Conservation (phyloP, 371 early-diverging fungal species). For the Rhizopus sp. region DNA sequence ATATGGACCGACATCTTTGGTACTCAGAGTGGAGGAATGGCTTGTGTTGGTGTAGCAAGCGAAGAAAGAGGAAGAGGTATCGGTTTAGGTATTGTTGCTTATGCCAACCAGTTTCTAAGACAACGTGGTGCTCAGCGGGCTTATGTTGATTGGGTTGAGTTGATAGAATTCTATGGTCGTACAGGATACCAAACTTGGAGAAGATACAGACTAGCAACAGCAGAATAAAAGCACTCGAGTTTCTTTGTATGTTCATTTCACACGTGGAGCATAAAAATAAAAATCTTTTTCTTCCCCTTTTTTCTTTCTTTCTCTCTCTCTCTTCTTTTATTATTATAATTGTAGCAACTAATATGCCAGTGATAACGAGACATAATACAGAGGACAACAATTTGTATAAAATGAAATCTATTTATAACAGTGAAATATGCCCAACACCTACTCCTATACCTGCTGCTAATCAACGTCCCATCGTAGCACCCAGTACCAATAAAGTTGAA, state of each 20-base stretch:
- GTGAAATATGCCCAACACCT: constrained; percentile 2
- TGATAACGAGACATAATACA: background rate
- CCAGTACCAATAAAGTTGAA: background rate
- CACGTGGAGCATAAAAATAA: background rate
- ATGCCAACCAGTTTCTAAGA: constrained; percentile 39
- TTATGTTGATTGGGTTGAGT: constrained; percentile 55
- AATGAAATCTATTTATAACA: background rate
- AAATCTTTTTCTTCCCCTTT: background rate
- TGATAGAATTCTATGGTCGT: constrained; percentile 43
- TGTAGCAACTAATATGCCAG: background rate
- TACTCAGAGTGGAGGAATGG: constrained; percentile 42
- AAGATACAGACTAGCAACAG: background rate
- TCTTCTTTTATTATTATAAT: background rate
- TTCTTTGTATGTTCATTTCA: background rate
- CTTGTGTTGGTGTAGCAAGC: constrained; percentile 49
- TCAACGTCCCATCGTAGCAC: background rate
- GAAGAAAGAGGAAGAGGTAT: constrained; percentile 48
- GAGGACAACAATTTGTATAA: background rate
- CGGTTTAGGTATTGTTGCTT: constrained; percentile 42
- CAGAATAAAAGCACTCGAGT: background rate
- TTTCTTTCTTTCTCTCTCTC: background rate
- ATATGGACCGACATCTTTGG: constrained; percentile 37
- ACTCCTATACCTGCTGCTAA: constrained; percentile 4
- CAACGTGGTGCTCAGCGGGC: constrained; percentile 38
- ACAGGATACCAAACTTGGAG: constrained; percentile 31